Evolutionary conservation across 805 yeast species (phyloP), one percentile per base, ranked within the genome.

Genomic region (Candida tallmaniae): DNA sequence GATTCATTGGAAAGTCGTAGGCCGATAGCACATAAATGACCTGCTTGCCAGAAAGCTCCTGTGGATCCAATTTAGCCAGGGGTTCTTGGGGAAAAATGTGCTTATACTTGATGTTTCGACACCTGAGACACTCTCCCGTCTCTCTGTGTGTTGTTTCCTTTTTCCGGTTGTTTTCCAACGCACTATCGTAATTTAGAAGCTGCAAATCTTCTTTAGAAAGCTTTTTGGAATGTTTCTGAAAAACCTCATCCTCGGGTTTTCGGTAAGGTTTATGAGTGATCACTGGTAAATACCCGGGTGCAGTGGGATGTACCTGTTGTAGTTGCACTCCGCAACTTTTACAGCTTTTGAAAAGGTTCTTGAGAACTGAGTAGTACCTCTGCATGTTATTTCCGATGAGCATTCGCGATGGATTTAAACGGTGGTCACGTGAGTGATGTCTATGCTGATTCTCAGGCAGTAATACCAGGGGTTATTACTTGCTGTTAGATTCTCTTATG

Each of bases 1-100:
- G 47, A 5, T 80, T 68, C 26, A 81, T 58, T 1, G 96, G 96
- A 50, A 85, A 84, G 44, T 85, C 95, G 10, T 70, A 5, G 6
- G 33, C 38, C 21, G 26, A 38, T 6, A 34, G 23, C 10, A 40
- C 38, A 14, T 43, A 38, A 1, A 43, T 25, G 16, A 41, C 15
- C 23, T 28, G 7, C 10, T 40, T 38, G 6, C 29, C 25, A 14
- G 26, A 16, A n/a, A 29, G 13, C 7, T 23, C 23, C 2, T 7
- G 13, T 9, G 19, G 9, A 7, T 29, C 17, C 7, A 34, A 25
- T 3, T n/a, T 11, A 15, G 20, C 15, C 11, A 18, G 24, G 14
- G 38, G 34, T 29, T 35, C 38, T 11, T 31, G 8, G 3, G 12
- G 10, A 64, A 73, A 3, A 51, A 48, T 19, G 73, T 66, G 17